Evolutionary conservation across 2,329 filamentous ascomycete species (phyloP).

Genomic region (Coniella vitis): DNA sequence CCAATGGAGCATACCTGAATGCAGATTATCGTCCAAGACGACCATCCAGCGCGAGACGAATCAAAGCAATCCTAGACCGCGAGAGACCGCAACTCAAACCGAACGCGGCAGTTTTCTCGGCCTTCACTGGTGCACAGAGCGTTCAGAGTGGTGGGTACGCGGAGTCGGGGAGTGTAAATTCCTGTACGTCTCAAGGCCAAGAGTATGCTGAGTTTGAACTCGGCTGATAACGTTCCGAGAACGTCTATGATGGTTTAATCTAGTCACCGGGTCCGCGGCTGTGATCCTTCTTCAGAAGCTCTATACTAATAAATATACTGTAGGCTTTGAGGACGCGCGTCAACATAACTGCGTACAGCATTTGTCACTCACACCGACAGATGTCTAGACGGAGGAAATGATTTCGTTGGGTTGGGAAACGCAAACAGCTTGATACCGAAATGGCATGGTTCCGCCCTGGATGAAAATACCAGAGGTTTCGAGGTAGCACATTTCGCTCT

Average conservation of each 20-base stretch:
- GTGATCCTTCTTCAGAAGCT: not conserved
- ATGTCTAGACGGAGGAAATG: no score
- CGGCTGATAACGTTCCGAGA: not conserved
- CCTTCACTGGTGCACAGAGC: slow-evolving; percentile 12
- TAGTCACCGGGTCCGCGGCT: no score
- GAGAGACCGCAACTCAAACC: slow-evolving; percentile 1
- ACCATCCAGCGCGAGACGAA: slow-evolving; percentile 5
- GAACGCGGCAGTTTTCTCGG: slow-evolving; percentile 5
- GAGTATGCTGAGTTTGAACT: no score
- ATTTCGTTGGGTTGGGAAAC: slow-evolving; percentile 43
- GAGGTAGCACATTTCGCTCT: no score
- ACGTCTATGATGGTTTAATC: not conserved
- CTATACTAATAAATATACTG: not conserved
- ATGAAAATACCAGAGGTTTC: no score
- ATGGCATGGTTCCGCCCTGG: no score
- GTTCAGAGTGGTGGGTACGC: slow-evolving; percentile 1
- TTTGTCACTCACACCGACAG: not conserved
- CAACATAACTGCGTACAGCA: not conserved
- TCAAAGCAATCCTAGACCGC: slow-evolving; percentile 9
- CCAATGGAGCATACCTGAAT: slow-evolving; percentile 13
- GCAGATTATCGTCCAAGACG: slow-evolving; percentile 11
- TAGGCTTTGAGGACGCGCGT: not conserved
- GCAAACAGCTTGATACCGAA: slow-evolving; percentile 26
- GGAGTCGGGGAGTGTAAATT: not conserved
- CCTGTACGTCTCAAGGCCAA: not conserved